Conservation (phyloP, 1,284 basidiomycete genomes). For the Cutaneotrichosporon cavernicola region DNA sequence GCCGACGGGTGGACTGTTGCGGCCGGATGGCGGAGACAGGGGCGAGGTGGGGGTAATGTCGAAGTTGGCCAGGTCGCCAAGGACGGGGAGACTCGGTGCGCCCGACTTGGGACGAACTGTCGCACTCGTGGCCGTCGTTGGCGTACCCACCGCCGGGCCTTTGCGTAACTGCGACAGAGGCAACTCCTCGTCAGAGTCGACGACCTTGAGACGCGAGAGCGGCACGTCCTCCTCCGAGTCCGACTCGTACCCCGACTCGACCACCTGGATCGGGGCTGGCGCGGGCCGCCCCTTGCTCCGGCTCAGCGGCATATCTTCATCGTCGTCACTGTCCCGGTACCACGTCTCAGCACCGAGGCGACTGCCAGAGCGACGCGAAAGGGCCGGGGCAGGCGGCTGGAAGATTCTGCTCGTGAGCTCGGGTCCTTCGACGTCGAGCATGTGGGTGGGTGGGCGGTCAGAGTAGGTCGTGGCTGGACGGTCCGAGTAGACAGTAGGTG, state of each 20-base stretch:
- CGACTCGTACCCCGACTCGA: slow-evolving; percentile 4
- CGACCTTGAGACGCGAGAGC: slow-evolving; percentile 27
- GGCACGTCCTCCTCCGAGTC: slow-evolving; percentile 37
- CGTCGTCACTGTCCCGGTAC: slow-evolving; percentile 24
- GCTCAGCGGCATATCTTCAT: slow-evolving; percentile 13
- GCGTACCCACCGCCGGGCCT: slow-evolving; percentile 12
- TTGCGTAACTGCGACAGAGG: slow-evolving; percentile 38
- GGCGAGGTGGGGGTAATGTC: slow-evolving; percentile 7
- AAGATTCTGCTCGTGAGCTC: slow-evolving; percentile 1
- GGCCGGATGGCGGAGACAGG: not conserved
- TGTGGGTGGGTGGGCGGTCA: slow-evolving; percentile 19
- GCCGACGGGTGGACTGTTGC: not conserved
- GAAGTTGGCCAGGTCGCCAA: not conserved
- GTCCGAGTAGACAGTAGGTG: not conserved
- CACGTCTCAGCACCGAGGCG: slow-evolving; percentile 24
- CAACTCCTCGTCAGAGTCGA: slow-evolving; percentile 45
- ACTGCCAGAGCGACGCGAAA: slow-evolving; percentile 14
- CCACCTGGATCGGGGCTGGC: slow-evolving; percentile 10
- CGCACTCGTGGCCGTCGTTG: slow-evolving; percentile 35
- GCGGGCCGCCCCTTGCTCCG: slow-evolving; percentile 10
- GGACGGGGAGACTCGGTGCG: not conserved
- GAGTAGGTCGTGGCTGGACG: slow-evolving; percentile 15
- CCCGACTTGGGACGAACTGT: not conserved
- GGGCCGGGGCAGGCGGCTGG: slow-evolving; percentile 1
- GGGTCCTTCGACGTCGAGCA: slow-evolving; percentile 7